Evolutionary conservation across 495 filamentous ascomycete species (phyloP).

Genomic region (Beverwykella pulmonaria): DNA sequence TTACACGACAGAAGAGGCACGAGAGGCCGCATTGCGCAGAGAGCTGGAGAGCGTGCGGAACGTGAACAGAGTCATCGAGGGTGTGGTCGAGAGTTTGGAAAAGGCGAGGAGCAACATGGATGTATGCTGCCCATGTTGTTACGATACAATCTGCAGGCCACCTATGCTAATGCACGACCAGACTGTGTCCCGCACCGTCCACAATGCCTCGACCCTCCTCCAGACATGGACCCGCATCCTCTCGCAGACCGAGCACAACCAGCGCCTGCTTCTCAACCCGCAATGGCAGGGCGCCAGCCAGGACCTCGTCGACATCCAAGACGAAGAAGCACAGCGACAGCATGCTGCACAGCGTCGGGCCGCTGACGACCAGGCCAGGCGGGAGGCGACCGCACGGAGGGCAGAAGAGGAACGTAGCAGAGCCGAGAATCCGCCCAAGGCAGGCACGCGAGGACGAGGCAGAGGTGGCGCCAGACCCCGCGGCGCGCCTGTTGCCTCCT

Average conservation of each 20-base stretch:
- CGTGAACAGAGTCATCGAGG: slow-evolving; percentile 85
- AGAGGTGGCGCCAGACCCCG: slow-evolving; percentile 36
- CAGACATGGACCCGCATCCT: slow-evolving; percentile 96
- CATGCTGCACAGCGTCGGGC: slow-evolving; percentile 75
- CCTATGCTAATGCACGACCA: slow-evolving; percentile 44
- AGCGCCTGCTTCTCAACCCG: slow-evolving; percentile 84
- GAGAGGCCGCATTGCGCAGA: slow-evolving; percentile 69
- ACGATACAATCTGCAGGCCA: too few relatives aligned
- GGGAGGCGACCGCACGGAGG: slow-evolving; percentile 68
- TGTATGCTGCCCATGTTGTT: too few relatives aligned
- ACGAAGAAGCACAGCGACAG: slow-evolving; percentile 67
- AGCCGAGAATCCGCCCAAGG: slow-evolving; percentile 52
- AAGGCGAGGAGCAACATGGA: slow-evolving; percentile 89
- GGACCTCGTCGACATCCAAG: slow-evolving; percentile 81
- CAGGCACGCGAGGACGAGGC: slow-evolving; percentile 45
- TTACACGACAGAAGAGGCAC: slow-evolving; percentile 68
- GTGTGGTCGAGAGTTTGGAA: slow-evolving; percentile 75
- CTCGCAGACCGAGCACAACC: slow-evolving; percentile 95
- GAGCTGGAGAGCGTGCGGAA: slow-evolving; percentile 82
- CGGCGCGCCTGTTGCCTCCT: slow-evolving; percentile 12
- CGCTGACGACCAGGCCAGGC: slow-evolving; percentile 71
- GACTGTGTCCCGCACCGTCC: slow-evolving; percentile 84
- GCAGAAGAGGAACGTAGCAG: slow-evolving; percentile 69
- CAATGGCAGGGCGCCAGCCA: slow-evolving; percentile 86
- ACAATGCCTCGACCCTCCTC: slow-evolving; percentile 87